These are phyloP conservation scores for Inga oerstediana DNA, from an alignment of 306 rosid species.

Conservation along the genomic window DNA sequence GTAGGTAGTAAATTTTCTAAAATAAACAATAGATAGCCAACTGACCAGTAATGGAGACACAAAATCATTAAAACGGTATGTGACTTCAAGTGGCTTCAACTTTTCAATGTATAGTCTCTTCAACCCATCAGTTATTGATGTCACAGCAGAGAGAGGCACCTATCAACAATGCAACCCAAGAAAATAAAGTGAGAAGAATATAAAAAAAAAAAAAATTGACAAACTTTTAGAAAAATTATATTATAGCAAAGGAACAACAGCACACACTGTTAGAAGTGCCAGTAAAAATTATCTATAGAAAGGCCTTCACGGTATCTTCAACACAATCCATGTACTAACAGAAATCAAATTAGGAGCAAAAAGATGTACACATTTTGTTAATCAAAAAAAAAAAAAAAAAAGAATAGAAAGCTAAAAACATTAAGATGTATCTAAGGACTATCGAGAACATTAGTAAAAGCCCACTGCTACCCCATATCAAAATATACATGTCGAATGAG, in stretches of 20 bases:
- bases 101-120: constrained; percentile 84
- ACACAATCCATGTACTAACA: background rate
- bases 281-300: background rate
- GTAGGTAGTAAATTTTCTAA: background rate
- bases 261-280: background rate
- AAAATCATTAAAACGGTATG: constrained; percentile 79
- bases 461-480: background rate
- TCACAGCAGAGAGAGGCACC: constrained; percentile 78
- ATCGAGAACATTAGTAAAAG: background rate
- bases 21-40: background rate
- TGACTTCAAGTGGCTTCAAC: constrained; percentile 90
- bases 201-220: background rate
- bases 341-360: background rate
- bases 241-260: background rate
- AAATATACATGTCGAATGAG: background rate
- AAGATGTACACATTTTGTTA: background rate
- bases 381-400: background rate
- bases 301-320: background rate
- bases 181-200: constrained; percentile 10
- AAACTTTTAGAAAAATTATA: background rate
- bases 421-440: background rate
- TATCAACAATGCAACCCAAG: constrained; percentile 28
- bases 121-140: constrained; percentile 88
- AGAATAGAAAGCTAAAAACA: background rate
- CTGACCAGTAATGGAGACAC: constrained; percentile 84